A percentile compares a stretch with the other conserved stretches of the same genome.
Evolutionary conservation across 1,139 yeast genomes (phyloP).

Genomic region (Magnusiomyces paraingens): DNA sequence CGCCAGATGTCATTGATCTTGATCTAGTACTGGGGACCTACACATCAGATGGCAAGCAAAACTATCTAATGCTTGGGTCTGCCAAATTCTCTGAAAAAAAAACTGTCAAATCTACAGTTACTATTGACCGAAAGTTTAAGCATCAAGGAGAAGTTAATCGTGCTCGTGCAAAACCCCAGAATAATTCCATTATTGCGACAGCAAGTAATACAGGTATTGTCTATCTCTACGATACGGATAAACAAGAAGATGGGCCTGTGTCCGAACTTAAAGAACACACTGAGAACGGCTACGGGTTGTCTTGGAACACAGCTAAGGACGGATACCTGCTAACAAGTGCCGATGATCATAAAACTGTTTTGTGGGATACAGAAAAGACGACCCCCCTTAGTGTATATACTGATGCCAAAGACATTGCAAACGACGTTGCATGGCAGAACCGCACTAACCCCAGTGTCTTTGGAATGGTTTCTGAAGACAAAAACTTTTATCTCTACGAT

Average conservation of each 20-base stretch:
- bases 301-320: conserved; percentile 48
- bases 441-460: conserved; percentile 41
- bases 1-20: conserved; percentile 22
- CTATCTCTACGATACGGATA: conserved; percentile 39
- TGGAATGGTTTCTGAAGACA: conserved; percentile 72
- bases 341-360: conserved; percentile 57
- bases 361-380: conserved; percentile 42
- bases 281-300: conserved; percentile 66
- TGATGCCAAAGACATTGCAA: conserved; percentile 32
- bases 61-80: conserved; percentile 50
- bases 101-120: conserved; percentile 32
- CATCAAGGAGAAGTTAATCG: conserved; percentile 65
- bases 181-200: conserved; percentile 64
- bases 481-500: conserved; percentile 61
- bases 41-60: conserved; percentile 72
- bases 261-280: conserved; percentile 50
- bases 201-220: conserved; percentile 72
- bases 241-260: conserved; percentile 2
- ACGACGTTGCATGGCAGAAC: conserved; percentile 44
- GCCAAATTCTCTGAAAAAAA: conserved; percentile 15
- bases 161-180: conserved; percentile 82
- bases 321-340: conserved; percentile 56
- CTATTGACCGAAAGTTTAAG: conserved; percentile 47
- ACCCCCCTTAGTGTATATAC: conserved; percentile 23
- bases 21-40: conserved; percentile 73